Evolutionary conservation across 2,329 filamentous ascomycete species (phyloP).

Genomic region (Aurifilum marmelostoma): DNA sequence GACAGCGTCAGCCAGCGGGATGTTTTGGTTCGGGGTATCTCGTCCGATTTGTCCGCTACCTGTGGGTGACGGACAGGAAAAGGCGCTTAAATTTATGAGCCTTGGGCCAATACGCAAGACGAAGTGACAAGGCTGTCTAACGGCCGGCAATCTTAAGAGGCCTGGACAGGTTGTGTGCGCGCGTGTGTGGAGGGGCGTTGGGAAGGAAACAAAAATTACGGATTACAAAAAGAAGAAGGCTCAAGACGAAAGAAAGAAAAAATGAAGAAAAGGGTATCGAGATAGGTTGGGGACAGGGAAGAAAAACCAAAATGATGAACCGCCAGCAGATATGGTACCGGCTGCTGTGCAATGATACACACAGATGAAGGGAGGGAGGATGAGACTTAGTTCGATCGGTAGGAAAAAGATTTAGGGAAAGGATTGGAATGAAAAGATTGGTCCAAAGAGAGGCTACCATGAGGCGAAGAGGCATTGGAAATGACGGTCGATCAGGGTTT

Average conservation of each 20-base stretch:
- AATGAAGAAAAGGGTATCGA: background rate
- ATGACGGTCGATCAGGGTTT: slow-evolving; percentile 18
- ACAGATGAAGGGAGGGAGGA: slow-evolving; percentile 16
- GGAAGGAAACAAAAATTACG: background rate
- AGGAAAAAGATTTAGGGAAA: slow-evolving; percentile 2
- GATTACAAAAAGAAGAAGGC: background rate
- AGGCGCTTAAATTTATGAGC: slow-evolving; percentile 7
- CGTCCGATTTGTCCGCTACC: slow-evolving; percentile 6
- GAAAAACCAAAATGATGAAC: background rate
- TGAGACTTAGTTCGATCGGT: background rate
- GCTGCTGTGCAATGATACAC: slow-evolving; percentile 12
- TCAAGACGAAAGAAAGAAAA: background rate
- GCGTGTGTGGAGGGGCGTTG: background rate
- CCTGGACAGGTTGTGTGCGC: background rate
- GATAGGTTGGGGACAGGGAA: background rate
- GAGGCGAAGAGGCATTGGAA: slow-evolving; percentile 15
- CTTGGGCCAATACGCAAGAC: background rate
- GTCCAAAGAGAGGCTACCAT: slow-evolving; percentile 1
- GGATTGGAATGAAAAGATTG: slow-evolving; percentile 12
- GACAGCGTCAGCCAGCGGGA: background rate
- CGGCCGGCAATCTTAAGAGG: background rate
- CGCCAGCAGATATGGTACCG: slow-evolving; percentile 8
- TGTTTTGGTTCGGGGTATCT: slow-evolving; percentile 1
- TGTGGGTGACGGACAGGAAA: background rate
- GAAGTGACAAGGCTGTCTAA: background rate